These are phyloP conservation scores for Solanum pinnatisectum DNA, from an alignment of 257 asterid species.

Conservation along the genomic window DNA sequence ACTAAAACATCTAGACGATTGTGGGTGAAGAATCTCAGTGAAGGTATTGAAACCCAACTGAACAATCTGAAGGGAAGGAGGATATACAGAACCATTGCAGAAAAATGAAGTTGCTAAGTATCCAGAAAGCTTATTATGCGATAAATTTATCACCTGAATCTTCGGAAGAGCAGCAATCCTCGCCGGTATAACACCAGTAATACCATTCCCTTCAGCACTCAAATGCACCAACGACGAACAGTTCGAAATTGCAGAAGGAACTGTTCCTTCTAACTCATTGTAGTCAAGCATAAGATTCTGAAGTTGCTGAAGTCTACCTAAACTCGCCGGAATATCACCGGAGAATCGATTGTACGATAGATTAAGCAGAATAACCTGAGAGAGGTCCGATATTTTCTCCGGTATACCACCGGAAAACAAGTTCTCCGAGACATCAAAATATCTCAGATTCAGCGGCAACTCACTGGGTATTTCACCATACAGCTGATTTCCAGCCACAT, in stretches of 20 bases:
- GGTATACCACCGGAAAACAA: constrained; percentile 36
- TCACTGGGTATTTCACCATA: constrained; percentile 42
- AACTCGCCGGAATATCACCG: constrained; percentile 43
- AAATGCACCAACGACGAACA: constrained; percentile 56
- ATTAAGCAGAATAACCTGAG: constrained; percentile 30
- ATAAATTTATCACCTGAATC: constrained; percentile 33
- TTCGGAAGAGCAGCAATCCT: constrained; percentile 41
- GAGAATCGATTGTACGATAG: constrained; percentile 37
- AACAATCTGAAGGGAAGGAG: constrained; percentile 40
- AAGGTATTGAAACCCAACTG: constrained; percentile 48
- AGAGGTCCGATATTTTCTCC: constrained; percentile 17
- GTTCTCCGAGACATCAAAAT: constrained; percentile 45
- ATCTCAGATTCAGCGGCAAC: constrained; percentile 27
- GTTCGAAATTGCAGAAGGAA: constrained; percentile 65
- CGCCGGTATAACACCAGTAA: constrained; percentile 50
- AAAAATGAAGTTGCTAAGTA: constrained; percentile 38
- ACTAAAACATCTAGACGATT: constrained; percentile 20
- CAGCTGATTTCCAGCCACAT: constrained; percentile 44
- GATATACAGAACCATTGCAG: constrained; percentile 38
- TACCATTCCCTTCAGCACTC: constrained; percentile 52
- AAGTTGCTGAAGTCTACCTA: constrained; percentile 41
- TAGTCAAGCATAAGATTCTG: constrained; percentile 46
- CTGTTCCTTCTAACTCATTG: constrained; percentile 44
- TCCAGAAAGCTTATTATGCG: constrained; percentile 50
- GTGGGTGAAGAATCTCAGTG: constrained; percentile 22